phyloP scores from a whole-genome alignment of 2,329 filamentous ascomycete genomes.

The Chaetomium strumarium region DNA sequence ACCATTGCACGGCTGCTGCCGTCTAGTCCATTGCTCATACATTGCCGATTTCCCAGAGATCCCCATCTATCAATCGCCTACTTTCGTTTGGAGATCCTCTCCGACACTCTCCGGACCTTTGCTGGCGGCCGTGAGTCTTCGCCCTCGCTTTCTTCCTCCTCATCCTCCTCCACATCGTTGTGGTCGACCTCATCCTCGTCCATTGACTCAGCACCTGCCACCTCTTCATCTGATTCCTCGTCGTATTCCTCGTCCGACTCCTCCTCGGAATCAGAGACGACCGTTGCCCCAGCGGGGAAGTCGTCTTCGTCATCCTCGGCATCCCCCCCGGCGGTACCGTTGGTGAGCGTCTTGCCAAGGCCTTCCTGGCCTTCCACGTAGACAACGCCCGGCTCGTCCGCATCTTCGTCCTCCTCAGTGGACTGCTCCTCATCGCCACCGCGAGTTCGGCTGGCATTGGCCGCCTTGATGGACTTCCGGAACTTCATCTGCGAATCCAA shows the following conservation, averaged over 20 bases:
- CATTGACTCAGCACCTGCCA: conserved; percentile 24
- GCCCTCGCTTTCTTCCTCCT: conserved; percentile 30
- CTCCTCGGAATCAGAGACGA: conserved; percentile 58
- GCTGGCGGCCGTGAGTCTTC: conserved; percentile 30
- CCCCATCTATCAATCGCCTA: conserved; percentile 9
- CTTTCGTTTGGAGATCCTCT: conserved; percentile 29
- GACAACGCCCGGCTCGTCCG: conserved; percentile 68
- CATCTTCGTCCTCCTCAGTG: conserved; percentile 47
- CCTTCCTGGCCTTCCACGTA: conserved; percentile 79
- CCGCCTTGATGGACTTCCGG: conserved; percentile 44
- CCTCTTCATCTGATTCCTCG: conserved; percentile 22
- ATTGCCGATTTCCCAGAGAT: neutral
- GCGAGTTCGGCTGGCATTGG: conserved; percentile 25
- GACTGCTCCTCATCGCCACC: conserved; percentile 50
- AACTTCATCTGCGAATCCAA: conserved; percentile 83
- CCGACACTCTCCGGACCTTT: conserved; percentile 32
- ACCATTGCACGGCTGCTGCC: neutral
- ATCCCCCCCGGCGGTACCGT: conserved; percentile 32
- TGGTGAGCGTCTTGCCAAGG: conserved; percentile 30
- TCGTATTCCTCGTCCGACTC: conserved; percentile 43
- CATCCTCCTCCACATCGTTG: conserved; percentile 32
- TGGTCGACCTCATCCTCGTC: conserved; percentile 33
- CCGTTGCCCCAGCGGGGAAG: conserved; percentile 49
- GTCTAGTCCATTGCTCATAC: conserved; percentile 2
- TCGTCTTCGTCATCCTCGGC: conserved; percentile 54